Evolutionary conservation across 2,329 filamentous ascomycete species (phyloP).

Genomic region (Onygenales sp.): DNA sequence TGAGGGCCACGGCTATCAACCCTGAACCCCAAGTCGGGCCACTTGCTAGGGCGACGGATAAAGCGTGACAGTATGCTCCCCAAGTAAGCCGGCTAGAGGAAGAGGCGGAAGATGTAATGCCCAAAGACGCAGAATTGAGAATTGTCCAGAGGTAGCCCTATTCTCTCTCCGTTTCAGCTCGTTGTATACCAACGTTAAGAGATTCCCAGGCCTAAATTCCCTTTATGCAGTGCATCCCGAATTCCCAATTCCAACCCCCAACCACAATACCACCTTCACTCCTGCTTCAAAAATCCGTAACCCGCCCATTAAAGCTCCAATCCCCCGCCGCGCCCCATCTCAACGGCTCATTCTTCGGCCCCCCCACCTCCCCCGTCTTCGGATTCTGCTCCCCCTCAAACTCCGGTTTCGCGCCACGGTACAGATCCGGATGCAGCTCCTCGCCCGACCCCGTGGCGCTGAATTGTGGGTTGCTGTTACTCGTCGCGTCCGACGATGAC

Average conservation of each 20-base stretch:
- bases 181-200: too few species aligned
- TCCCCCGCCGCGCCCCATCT: slow-evolving; percentile 69
- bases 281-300: slow-evolving; percentile 67
- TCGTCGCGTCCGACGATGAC: slow-evolving; percentile 9
- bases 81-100: too few species aligned
- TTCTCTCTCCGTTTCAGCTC: too few species aligned
- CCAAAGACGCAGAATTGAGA: too few species aligned
- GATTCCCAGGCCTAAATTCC: too few species aligned
- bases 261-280: not conserved
- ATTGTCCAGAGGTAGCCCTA: too few species aligned
- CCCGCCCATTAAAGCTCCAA: slow-evolving; percentile 92
- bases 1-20: too few species aligned
- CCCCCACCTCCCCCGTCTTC: slow-evolving; percentile 87
- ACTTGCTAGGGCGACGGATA: too few species aligned
- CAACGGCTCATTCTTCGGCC: slow-evolving; percentile 93
- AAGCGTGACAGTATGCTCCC: too few species aligned
- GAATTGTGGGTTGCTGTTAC: slow-evolving; percentile 31
- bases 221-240: too few species aligned
- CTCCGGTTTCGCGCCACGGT: slow-evolving; percentile 73
- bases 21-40: too few species aligned
- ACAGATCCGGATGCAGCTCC: slow-evolving; percentile 60
- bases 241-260: not conserved
- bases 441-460: slow-evolving; percentile 25
- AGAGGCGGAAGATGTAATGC: too few species aligned
- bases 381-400: slow-evolving; percentile 91